Evolutionary conservation across 192 early-diverging fungal species (phyloP).

Genomic region (Coemansia sp.): DNA sequence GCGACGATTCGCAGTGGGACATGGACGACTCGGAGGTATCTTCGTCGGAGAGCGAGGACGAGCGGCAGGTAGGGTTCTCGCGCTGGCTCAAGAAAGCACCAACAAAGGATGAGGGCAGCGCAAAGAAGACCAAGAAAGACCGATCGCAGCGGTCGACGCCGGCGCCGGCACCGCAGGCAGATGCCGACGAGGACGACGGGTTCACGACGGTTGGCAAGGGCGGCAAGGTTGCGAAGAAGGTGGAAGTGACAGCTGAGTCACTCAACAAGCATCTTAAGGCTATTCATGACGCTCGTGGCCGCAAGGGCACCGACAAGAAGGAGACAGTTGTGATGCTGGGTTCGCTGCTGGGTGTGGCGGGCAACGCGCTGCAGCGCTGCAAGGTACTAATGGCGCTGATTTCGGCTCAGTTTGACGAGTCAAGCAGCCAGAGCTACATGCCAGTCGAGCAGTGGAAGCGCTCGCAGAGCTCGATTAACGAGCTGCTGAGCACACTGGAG

Average conservation of each 20-base stretch:
- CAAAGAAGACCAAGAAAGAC: slow-evolving; percentile 47
- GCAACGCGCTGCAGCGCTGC: slow-evolving; percentile 75
- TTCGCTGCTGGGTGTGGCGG: slow-evolving; percentile 61
- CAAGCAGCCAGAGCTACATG: slow-evolving; percentile 68
- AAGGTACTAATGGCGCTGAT: slow-evolving; percentile 84
- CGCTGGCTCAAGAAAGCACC: slow-evolving; percentile 54
- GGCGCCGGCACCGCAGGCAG: slow-evolving; percentile 13
- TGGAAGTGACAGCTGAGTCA: slow-evolving; percentile 67
- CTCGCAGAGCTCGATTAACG: slow-evolving; percentile 69
- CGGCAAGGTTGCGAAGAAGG: slow-evolving; percentile 61
- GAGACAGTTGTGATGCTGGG: slow-evolving; percentile 72
- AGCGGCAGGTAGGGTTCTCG: slow-evolving; percentile 25
- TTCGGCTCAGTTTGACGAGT: slow-evolving; percentile 85
- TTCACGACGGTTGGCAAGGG: slow-evolving; percentile 70
- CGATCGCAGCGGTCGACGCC: slow-evolving; percentile 28
- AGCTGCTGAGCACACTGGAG: slow-evolving; percentile 77
- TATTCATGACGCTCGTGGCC: slow-evolving; percentile 81
- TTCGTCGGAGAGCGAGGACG: slow-evolving; percentile 25
- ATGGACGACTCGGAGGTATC: slow-evolving; percentile 29
- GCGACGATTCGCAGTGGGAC: slow-evolving; percentile 13
- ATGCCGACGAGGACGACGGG: slow-evolving; percentile 59
- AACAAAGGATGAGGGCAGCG: slow-evolving; percentile 21
- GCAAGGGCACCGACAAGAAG: slow-evolving; percentile 90
- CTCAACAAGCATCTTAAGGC: slow-evolving; percentile 82
- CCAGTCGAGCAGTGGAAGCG: slow-evolving; percentile 78